Evolutionary conservation across 23 red algal species (phyloP).

Genomic region (Cyanidiococcus yangmingshanensis): DNA sequence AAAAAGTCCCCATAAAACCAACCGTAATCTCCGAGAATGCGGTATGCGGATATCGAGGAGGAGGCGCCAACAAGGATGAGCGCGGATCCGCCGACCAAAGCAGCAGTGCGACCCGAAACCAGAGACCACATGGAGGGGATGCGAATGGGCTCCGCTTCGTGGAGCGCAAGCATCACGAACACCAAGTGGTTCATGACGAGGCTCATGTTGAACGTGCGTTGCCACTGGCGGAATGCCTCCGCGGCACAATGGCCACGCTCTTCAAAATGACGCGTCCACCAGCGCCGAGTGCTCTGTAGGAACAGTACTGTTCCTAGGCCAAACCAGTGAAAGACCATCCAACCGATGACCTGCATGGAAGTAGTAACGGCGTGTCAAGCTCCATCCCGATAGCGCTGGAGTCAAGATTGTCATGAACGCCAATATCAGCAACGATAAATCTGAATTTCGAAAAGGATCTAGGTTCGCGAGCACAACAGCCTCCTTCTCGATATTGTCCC

Average conservation of each 20-base stretch:
- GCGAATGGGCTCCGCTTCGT: constrained; percentile 22
- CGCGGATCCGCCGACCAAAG: constrained; percentile 32
- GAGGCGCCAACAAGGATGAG: constrained; percentile 36
- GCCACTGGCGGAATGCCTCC: constrained; percentile 67
- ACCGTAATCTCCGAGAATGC: constrained; percentile 50
- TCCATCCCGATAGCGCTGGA: constrained; percentile 14
- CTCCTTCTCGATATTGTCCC: not conserved
- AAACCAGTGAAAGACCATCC: constrained; percentile 52
- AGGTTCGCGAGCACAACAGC: constrained; percentile 26
- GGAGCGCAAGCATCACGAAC: constrained; percentile 49
- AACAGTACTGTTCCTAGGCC: constrained; percentile 36
- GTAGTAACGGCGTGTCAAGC: not conserved
- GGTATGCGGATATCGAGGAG: constrained; percentile 35
- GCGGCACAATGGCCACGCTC: constrained; percentile 38
- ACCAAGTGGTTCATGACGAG: constrained; percentile 53
- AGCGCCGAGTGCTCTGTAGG: constrained; percentile 19
- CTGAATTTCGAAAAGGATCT: constrained; percentile 20
- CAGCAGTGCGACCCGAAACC: constrained; percentile 21
- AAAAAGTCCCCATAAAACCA: constrained; percentile 97
- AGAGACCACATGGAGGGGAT: not conserved
- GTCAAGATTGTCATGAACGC: constrained; percentile 12
- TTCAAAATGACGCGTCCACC: constrained; percentile 25
- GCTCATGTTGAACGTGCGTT: constrained; percentile 50
- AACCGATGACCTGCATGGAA: constrained; percentile 29
- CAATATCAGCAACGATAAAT: constrained; percentile 20